Conservation (phyloP, 2,329 filamentous ascomycete genomes). For the Neonectria punicea region DNA sequence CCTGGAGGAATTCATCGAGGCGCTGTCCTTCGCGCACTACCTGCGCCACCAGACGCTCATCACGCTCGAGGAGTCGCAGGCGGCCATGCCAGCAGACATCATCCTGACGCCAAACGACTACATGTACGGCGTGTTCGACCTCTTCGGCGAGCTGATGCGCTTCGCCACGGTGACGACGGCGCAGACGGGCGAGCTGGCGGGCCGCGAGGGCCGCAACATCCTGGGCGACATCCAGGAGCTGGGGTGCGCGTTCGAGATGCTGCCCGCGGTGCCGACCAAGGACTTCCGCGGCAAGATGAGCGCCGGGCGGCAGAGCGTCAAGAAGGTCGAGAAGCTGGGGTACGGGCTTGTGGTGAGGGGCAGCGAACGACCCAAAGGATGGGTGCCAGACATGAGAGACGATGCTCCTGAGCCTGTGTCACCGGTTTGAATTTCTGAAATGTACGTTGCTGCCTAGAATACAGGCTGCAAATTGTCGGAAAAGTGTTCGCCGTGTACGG, state of each 20-base stretch:
- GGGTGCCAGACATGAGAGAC: conserved; percentile 80
- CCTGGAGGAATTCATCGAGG: conserved; percentile 95
- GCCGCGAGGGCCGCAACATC: conserved; percentile 64
- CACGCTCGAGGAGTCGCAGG: conserved; percentile 68
- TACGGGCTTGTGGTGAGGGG: conserved; percentile 91
- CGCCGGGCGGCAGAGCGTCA: conserved; percentile 87
- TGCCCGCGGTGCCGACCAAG: conserved; percentile 68
- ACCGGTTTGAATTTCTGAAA: conserved; percentile 22
- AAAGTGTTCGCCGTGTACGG: no score
- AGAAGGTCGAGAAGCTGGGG: conserved; percentile 91
- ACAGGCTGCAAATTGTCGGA: no score
- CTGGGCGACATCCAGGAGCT: conserved; percentile 84
- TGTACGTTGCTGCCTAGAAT: background rate
- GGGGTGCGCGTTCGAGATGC: conserved; percentile 78
- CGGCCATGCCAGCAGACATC: conserved; percentile 63
- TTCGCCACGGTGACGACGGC: conserved; percentile 92
- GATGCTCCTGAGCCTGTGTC: conserved; percentile 46
- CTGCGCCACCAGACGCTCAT: conserved; percentile 81
- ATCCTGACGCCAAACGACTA: conserved; percentile 84
- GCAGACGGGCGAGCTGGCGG: conserved; percentile 69
- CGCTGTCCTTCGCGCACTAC: conserved; percentile 89
- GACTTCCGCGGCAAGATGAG: conserved; percentile 81
- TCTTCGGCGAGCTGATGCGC: conserved; percentile 96
- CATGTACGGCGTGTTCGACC: conserved; percentile 88
- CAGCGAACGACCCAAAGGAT: conserved; percentile 88